Base-by-base conservation (phyloP, 2,329 filamentous ascomycete species). In the Beauveria caledonica region DNA sequence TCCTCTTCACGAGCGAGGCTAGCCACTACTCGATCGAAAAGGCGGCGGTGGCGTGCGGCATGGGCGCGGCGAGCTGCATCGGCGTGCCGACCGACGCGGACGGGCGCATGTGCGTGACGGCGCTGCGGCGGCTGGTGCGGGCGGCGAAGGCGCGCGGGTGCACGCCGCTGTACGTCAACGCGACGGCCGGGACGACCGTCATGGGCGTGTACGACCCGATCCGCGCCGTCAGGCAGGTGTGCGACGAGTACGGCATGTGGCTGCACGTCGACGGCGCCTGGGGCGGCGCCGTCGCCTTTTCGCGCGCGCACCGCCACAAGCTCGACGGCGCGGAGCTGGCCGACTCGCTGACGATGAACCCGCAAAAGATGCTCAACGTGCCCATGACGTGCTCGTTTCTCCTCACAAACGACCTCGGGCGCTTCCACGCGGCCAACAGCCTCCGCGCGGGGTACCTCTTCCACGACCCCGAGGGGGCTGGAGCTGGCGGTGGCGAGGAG, bases 21-120 rank as follows among this genome's bases (percentile, higher is more conserved):
- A 92, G 92, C 0, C 94, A 97, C 78, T 99, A 97, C 77, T 92
- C 87, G 6, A 84, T 97, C 21, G 91, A 96, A 69, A 97, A 97
- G 76, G 92, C 92, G 1, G 92, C 92, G 13, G 88, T 93, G 69
- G 88, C 93, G 69, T 87, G 88, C 67, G 94, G 94, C 1, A 82
- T 99, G 44, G 94, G 94, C 9, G 86, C 85, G 23, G 77, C 79
- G 19, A 85, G 85, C 63, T 92, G 96, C 29, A 84, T 88, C 72
- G 70, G 80, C 25, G 88, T 97, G 0, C 83, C 89, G 3, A 84
- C 96, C 19, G 90, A 97, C 71, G 71, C 73, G 0, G 67, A 76
- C 10, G 93, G 93, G 1, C 79, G 84, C 51, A 94, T 97, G 86
- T 78, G 84, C 27, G 79, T 88, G 0, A 68, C 76, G 0, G 83